A percentile compares a stretch with the other conserved stretches of the same genome.
Conservation (phyloP, 2,329 filamentous ascomycete genomes). For the Simplicillium aogashimaense region DNA sequence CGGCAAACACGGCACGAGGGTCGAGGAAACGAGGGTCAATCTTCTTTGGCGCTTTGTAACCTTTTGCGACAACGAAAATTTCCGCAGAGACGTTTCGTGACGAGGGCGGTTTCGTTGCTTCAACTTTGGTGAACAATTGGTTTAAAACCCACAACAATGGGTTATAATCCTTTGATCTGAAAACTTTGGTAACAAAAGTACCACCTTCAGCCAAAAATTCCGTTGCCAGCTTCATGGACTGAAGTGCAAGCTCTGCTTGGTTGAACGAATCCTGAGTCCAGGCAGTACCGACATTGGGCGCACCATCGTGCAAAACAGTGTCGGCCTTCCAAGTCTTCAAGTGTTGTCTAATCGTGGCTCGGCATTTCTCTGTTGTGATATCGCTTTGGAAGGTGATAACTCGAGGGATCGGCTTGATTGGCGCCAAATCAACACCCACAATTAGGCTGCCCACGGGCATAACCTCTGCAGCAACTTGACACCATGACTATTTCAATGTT, state of each 20-base stretch:
- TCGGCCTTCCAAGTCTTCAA: conserved; percentile 96
- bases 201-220: conserved; percentile 86
- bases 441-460: conserved; percentile 90
- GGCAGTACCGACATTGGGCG: conserved; percentile 93
- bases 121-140: conserved; percentile 88
- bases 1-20: conserved; percentile 80
- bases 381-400: conserved; percentile 96
- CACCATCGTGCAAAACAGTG: conserved; percentile 90
- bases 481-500: conserved; percentile 60
- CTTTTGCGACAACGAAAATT: conserved; percentile 95
- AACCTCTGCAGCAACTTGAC: conserved; percentile 88
- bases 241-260: conserved; percentile 84
- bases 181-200: conserved; percentile 95
- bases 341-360: conserved; percentile 78
- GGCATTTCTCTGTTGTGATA: conserved; percentile 94
- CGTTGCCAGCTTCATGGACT: conserved; percentile 85
- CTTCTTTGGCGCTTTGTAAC: conserved; percentile 89
- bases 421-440: conserved; percentile 84
- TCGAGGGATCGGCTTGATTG: conserved; percentile 90
- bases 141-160: conserved; percentile 95
- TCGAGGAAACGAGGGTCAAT: conserved; percentile 92
- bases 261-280: conserved; percentile 99
- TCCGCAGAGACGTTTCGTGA: conserved; percentile 95
- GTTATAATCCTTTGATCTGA: conserved; percentile 95
- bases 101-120: conserved; percentile 93